A percentile compares a stretch with the other conserved stretches of the same genome.
These are phyloP conservation scores for Noccaea caerulescens DNA, from an alignment of 345 rosid species.

Conservation along the genomic window DNA sequence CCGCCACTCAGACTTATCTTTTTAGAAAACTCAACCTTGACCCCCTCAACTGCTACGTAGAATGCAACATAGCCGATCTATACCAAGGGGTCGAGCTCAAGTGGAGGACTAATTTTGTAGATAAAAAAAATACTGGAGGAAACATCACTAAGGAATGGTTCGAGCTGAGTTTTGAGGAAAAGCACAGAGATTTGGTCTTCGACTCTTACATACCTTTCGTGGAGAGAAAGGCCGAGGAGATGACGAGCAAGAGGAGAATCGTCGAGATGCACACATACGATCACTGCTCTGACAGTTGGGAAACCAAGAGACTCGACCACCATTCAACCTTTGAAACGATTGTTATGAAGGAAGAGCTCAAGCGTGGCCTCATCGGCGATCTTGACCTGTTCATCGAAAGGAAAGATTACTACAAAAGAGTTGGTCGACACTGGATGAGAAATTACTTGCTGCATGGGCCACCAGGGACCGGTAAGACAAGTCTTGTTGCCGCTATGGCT, in stretches of 20 bases:
- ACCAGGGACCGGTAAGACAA: conserved; percentile 68
- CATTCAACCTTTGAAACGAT: conserved; percentile 58
- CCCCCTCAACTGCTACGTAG: conserved; percentile 40
- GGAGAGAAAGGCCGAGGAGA: conserved; percentile 25
- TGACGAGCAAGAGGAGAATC: conserved; percentile 30
- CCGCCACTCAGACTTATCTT: conserved; percentile 49
- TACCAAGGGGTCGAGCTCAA: conserved; percentile 46
- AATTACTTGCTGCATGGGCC: conserved; percentile 61
- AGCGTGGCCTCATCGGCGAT: conserved; percentile 46
- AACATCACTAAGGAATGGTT: conserved; percentile 41
- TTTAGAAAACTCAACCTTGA: conserved; percentile 46
- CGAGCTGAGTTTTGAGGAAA: conserved; percentile 48
- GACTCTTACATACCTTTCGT: conserved; percentile 46
- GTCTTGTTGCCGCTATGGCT: conserved; percentile 66
- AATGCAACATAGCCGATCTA: conserved; percentile 40
- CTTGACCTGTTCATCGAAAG: conserved; percentile 50
- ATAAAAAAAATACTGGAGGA: not conserved
- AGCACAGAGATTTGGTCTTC: conserved; percentile 44
- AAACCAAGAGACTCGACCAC: conserved; percentile 52
- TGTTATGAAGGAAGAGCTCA: conserved; percentile 53
- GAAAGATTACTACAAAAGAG: conserved; percentile 53
- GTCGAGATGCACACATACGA: conserved; percentile 46
- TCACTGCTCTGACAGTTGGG: conserved; percentile 46
- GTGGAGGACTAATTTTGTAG: conserved; percentile 44
- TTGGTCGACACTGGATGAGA: conserved; percentile 57